These are phyloP conservation scores for Limnomonas spitsbergensis DNA, from an alignment of 139 green algal species.

Conservation along the genomic window DNA sequence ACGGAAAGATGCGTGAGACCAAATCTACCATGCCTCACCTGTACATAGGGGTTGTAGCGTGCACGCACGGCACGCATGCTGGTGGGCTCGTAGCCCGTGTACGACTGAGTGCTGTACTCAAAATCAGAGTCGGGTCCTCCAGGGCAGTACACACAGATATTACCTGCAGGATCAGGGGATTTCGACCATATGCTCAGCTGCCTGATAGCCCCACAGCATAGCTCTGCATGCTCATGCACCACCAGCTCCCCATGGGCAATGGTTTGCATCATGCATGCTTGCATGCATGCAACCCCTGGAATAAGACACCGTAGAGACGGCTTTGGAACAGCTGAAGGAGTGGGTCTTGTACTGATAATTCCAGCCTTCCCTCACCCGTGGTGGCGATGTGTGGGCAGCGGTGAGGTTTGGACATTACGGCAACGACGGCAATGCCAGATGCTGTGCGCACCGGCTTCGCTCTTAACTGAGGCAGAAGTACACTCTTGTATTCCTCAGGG, in stretches of 20 bases:
- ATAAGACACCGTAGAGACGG: too few species aligned
- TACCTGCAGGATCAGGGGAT: too few species aligned
- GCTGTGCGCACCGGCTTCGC: constrained; percentile 90
- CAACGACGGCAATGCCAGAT: constrained; percentile 95
- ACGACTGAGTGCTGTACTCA: constrained; percentile 90
- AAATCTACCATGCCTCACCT: constrained; percentile 46
- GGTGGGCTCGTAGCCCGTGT: constrained; percentile 94
- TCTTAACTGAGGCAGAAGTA: constrained; percentile 76
- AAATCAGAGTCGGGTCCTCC: constrained; percentile 97
- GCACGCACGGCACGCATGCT: constrained; percentile 95
- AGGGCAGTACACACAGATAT: constrained; percentile 99
- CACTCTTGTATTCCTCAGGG: constrained; percentile 81
- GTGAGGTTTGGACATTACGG: constrained; percentile 98
- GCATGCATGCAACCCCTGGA: too few species aligned
- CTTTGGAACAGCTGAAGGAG: too few species aligned
- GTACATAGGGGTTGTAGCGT: constrained; percentile 91
- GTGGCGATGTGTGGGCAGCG: constrained; percentile 98
- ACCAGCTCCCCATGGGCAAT: too few species aligned
- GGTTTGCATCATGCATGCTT: background rate
- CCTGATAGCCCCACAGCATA: too few species aligned
- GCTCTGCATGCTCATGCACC: too few species aligned
- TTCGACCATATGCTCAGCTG: too few species aligned
- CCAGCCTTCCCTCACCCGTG: constrained; percentile 64
- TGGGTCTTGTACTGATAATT: too few species aligned
- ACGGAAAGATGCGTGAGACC: too few species aligned